Evolutionary conservation across 2,329 filamentous ascomycete species (phyloP), one percentile per base, ranked within the genome.

Genomic region (Claviceps spartinae): DNA sequence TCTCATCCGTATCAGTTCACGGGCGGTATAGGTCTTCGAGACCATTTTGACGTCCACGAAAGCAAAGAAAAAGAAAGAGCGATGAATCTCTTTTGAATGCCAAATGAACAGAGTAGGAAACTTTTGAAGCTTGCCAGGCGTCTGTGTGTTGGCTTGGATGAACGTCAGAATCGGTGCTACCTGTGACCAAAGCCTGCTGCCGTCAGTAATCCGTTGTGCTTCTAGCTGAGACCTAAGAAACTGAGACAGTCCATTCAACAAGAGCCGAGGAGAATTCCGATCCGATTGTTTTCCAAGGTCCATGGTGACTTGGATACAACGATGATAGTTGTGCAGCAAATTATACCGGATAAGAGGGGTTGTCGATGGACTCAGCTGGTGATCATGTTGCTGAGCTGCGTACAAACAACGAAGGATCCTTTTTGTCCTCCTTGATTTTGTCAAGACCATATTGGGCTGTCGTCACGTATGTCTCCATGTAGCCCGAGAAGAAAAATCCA

Each of bases 1-100:
- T 54, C 62, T 62, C 52, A 69, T 57, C 46, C 59, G 59, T 45
- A 76, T 61, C n/a, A 78, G 65, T 60, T 78, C 72, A 38, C 63
- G 60, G 49, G 70, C 61, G 8, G 66, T 68, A 57, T 78, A 78
- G 11, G 59, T 68, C 44, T 64, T 66, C 13, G 66, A 63, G 51
- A 63, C 62, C 74, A 77, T 77, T 51, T 61, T 61, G 60, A 61
- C 50, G 47, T 60, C 54, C 54, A 70, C 58, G 55, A 67, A 69
- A 55, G 65, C 68, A 56, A 72, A 72, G 54, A 73, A 58, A 58
- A 64, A 62, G 62, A 69, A 70, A 26, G 66, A 65, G 38, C 67
- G 66, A 58, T 66, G 64, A 34, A 56, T 64, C 22, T 61, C 58
- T 42, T 57, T 55, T 26, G 60, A 65, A 52, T 68, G 62, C 64